Base-by-base conservation (phyloP, 371 early-diverging fungal species). In the Mucor indicus region DNA sequence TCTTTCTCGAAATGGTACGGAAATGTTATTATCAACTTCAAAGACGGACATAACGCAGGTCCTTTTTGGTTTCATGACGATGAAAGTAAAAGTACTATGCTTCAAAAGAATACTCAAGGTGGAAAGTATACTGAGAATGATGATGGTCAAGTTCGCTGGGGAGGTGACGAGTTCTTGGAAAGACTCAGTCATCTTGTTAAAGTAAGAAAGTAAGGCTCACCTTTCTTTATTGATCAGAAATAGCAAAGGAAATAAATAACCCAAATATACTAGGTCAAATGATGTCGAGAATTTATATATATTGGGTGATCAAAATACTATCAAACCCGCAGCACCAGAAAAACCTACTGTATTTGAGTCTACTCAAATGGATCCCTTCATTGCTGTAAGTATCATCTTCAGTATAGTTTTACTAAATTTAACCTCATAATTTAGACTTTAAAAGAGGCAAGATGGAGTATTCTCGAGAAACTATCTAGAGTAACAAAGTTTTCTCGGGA, bases 401-500 rank as follows among this genome's bases (percentile, higher is more conserved):
- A n/a, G n/a, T n/a, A n/a, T n/a, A n/a, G n/a, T n/a, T n/a, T n/a
- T n/a, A n/a, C n/a, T n/a, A n/a, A n/a, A n/a, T n/a, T n/a, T n/a
- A n/a, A n/a, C n/a, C 36, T 35, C 16, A 20, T 24, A 42, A 35
- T 29, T 9, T 62, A 83, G 83, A 71, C 80, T 15, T 69, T 82
- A 30, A 85, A 86, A 60, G 87, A 85, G 51, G 72, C 84, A 33
- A 67, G 73, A 3, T 93, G 93, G 92, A 83, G 81, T 48, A 80
- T 91, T 17, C 64, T 96, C 21, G 93, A 92, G 56, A 75, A 82
- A 27, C 85, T 96, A 50, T 86, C 95, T 0, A 75, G 80, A 19
- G 89, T 96, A 2, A 91, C 96, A 0, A 78, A 83, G 21, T 79
- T 89, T 35, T 85, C 91, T 21, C 72, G 85, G 29, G 87, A 84